Percentiles rank a stretch among this genome's conserved stretches.
These are phyloP conservation scores for Saccharomycopsis babjevae DNA, from an alignment of 805 yeast species.

Conservation along the genomic window DNA sequence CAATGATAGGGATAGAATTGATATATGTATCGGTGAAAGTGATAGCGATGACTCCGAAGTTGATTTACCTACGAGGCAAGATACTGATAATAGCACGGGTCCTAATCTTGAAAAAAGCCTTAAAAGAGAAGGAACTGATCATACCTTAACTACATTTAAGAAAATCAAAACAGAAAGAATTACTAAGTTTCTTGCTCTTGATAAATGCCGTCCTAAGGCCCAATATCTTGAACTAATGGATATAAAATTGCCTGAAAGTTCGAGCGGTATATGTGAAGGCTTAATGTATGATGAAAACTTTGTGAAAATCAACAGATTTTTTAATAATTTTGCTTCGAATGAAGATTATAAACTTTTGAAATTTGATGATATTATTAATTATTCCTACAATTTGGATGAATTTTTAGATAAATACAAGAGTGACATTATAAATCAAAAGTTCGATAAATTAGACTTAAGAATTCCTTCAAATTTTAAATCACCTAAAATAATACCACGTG, in stretches of 20 bases:
- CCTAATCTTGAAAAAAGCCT: not conserved
- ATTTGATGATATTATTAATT: not conserved
- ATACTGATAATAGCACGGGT: not conserved
- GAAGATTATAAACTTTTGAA: not conserved
- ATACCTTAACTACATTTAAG: not conserved
- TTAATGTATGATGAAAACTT: constrained; percentile 11
- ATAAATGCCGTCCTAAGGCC: constrained; percentile 68
- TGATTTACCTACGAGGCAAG: not conserved
- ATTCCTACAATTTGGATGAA: constrained; percentile 19
- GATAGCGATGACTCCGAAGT: constrained; percentile 9
- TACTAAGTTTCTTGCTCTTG: constrained; percentile 66
- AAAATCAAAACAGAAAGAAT: constrained; percentile 8
- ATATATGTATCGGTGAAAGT: not conserved
- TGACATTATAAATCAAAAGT: constrained; percentile 18
- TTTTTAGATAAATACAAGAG: not conserved
- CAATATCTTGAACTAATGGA: constrained; percentile 44
- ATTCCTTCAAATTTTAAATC: constrained; percentile 17
- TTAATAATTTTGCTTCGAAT: not conserved
- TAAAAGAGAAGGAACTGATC: not conserved
- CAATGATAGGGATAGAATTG: not conserved
- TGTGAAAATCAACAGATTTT: constrained; percentile 3
- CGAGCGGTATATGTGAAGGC: not conserved
- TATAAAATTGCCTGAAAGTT: constrained; percentile 24
- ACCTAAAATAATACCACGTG: constrained; percentile 18
- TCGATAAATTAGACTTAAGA: constrained; percentile 20